phyloP scores from a whole-genome alignment of 2,329 filamentous ascomycete species.

The Rhynchosporium secalis region DNA sequence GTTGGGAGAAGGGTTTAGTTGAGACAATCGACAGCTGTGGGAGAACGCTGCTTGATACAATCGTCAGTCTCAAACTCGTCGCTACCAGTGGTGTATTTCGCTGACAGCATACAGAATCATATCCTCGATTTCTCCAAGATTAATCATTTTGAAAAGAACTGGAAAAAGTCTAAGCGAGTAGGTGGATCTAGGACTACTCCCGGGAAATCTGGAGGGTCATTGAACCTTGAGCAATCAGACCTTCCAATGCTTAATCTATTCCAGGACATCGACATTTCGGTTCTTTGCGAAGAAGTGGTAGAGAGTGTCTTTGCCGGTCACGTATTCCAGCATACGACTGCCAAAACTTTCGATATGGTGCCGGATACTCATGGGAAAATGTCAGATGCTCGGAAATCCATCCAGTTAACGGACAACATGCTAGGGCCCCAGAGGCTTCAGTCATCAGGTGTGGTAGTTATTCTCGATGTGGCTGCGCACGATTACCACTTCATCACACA shows the following conservation, averaged over 20 bases:
- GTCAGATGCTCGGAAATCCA: conserved; percentile 26
- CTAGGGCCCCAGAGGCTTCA: conserved; percentile 14
- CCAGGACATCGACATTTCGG: conserved; percentile 38
- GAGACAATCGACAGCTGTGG: conserved; percentile 43
- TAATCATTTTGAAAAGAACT: conserved; percentile 40
- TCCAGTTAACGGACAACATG: conserved; percentile 17
- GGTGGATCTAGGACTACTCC: conserved; percentile 14
- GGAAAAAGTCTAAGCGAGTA: conserved; percentile 33
- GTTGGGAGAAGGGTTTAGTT: conserved; percentile 38
- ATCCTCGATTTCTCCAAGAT: conserved; percentile 46
- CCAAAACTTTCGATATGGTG: conserved; percentile 39
- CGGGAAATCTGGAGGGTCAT: conserved; percentile 11
- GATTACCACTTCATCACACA: conserved; percentile 49
- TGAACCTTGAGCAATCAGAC: conserved; percentile 35
- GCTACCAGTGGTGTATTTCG: not conserved
- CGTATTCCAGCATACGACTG: conserved; percentile 38
- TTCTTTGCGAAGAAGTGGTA: conserved; percentile 40
- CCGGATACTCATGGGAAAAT: conserved; percentile 33
- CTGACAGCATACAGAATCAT: conserved; percentile 38
- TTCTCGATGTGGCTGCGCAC: conserved; percentile 36
- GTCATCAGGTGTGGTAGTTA: conserved; percentile 34
- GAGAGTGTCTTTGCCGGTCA: conserved; percentile 41
- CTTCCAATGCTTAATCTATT: conserved; percentile 41
- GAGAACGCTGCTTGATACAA: conserved; percentile 43
- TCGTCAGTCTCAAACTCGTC: conserved; percentile 30